Evolutionary conservation across 306 rosid genomes (phyloP).

Genomic region (Fagus crenata): DNA sequence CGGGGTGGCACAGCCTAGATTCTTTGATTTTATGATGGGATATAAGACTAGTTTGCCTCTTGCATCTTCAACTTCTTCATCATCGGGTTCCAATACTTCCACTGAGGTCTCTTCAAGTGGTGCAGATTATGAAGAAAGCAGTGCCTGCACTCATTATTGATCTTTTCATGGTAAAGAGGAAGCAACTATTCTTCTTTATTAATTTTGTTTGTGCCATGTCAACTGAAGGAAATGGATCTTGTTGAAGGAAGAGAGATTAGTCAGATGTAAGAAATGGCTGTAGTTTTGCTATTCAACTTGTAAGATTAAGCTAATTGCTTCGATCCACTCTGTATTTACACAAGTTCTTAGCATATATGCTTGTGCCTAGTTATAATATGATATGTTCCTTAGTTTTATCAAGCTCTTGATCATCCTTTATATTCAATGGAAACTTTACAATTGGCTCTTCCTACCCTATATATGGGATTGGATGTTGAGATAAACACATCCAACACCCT

Average conservation of each 20-base stretch:
- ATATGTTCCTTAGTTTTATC: too few relatives aligned
- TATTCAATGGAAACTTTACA: too few relatives aligned
- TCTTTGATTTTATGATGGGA: slow-evolving; percentile 46
- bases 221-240: not conserved
- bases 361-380: not conserved
- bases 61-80: slow-evolving; percentile 51
- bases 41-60: slow-evolving; percentile 21
- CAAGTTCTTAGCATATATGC: not conserved
- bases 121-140: slow-evolving; percentile 38
- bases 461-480: too few relatives aligned
- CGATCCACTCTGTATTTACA: not conserved
- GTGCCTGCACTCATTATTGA: slow-evolving; percentile 28
- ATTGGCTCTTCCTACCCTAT: too few relatives aligned
- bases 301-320: slow-evolving; percentile 1
- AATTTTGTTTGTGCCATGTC: not conserved
- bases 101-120: slow-evolving; percentile 53
- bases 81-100: slow-evolving; percentile 54
- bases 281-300: not conserved
- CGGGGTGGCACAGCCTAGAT: slow-evolving; percentile 34
- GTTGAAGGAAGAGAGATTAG: not conserved
- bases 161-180: not conserved
- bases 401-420: too few relatives aligned
- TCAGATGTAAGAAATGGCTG: not conserved
- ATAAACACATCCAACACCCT: too few relatives aligned
- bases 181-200: not conserved